Conservation (phyloP, 2,329 filamentous ascomycete species). For the Phialophora expanda region DNA sequence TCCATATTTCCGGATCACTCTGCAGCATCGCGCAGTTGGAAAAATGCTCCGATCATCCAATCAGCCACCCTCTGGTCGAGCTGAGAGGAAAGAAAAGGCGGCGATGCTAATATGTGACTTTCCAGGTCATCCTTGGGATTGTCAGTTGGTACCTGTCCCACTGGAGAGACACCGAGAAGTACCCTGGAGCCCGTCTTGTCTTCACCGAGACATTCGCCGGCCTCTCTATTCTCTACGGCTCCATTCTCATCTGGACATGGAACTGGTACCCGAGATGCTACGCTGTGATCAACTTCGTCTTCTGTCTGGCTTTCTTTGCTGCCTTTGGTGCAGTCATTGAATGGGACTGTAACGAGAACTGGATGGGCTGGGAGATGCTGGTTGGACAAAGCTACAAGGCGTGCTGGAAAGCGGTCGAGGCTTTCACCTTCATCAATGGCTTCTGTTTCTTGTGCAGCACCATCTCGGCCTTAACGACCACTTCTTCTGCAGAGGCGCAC, state of each 20-base stretch:
- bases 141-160: constrained; percentile 23
- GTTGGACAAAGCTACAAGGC: constrained; percentile 12
- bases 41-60: no score
- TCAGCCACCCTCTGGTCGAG: no score
- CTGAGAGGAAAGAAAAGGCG: not conserved
- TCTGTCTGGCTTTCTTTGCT: not conserved
- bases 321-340: not conserved
- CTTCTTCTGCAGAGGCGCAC: not conserved
- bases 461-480: not conserved
- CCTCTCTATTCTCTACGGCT: not conserved
- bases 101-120: not conserved
- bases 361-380: not conserved
- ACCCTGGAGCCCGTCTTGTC: constrained; percentile 24
- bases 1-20: no score
- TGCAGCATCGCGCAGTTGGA: no score
- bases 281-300: not conserved
- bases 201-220: constrained; percentile 25
- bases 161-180: constrained; percentile 20
- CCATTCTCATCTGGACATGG: not conserved
- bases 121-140: not conserved
- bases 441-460: constrained; percentile 24
- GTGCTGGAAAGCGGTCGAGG: constrained; percentile 21
- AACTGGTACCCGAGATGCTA: not conserved
- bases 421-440: constrained; percentile 25
- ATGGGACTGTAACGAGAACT: not conserved